These are phyloP conservation scores for Candida glaebosa DNA, from an alignment of 805 yeast genomes.

Conservation along the genomic window DNA sequence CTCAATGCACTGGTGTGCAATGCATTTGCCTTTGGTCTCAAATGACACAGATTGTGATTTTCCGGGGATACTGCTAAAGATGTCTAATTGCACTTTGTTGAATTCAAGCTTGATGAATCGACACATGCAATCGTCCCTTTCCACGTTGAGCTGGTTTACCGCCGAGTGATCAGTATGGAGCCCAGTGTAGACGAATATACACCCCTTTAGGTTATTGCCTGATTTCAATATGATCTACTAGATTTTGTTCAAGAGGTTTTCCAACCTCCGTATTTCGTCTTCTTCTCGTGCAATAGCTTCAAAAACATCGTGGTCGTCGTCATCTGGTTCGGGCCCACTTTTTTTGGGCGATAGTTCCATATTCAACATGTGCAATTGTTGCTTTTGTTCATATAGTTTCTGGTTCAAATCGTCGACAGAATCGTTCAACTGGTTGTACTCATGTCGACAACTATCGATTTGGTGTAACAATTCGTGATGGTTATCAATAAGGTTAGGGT, in stretches of 20 bases:
- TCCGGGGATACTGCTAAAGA: too few relatives aligned
- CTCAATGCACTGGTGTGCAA: too few relatives aligned
- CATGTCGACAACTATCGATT: slow-evolving; percentile 37
- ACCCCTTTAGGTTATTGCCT: too few relatives aligned
- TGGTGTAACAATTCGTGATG: slow-evolving; percentile 13
- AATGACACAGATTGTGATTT: too few relatives aligned
- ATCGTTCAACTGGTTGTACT: slow-evolving; percentile 29
- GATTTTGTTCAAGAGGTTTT: slow-evolving; percentile 18
- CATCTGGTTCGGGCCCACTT: slow-evolving; percentile 14
- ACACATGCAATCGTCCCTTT: too few relatives aligned
- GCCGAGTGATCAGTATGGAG: too few relatives aligned
- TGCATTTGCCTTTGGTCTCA: too few relatives aligned
- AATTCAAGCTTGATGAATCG: too few relatives aligned
- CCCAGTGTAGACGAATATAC: too few relatives aligned
- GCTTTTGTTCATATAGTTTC: slow-evolving; percentile 41
- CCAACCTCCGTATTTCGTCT: slow-evolving; percentile 41
- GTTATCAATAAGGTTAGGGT: slow-evolving; percentile 21
- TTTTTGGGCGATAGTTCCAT: slow-evolving; percentile 14
- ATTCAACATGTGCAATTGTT: slow-evolving; percentile 29
- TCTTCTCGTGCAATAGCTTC: slow-evolving; percentile 45
- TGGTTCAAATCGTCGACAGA: slow-evolving; percentile 43
- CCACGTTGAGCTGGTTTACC: too few relatives aligned
- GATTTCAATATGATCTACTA: too few relatives aligned
- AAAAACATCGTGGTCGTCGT: slow-evolving; percentile 24
- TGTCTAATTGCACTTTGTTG: too few relatives aligned